Evolutionary conservation across 164 flowering plant genomes (phyloP).

Genomic region (Nymphaea thermarum): DNA sequence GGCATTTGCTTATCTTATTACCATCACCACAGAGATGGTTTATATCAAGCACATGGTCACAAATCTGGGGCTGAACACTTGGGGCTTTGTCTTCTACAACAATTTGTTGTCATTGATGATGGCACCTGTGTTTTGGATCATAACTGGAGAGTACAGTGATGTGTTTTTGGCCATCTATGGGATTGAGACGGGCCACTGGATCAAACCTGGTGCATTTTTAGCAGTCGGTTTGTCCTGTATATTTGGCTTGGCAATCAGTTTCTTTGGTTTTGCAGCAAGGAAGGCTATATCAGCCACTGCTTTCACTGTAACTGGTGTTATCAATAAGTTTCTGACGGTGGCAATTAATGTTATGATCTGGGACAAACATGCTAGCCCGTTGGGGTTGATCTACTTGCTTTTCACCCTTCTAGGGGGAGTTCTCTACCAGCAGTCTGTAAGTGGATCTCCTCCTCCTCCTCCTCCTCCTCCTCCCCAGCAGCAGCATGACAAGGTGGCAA

Average conservation of each 20-base stretch:
- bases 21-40: conserved; percentile 86
- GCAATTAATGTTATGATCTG: conserved; percentile 80
- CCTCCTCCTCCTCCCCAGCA: conserved; percentile 8
- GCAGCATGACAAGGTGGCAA: not conserved
- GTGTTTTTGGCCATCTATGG: conserved; percentile 38
- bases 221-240: conserved; percentile 74
- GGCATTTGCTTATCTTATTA: conserved; percentile 83
- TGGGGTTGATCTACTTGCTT: conserved; percentile 75
- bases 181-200: conserved; percentile 25
- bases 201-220: conserved; percentile 35
- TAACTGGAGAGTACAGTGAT: conserved; percentile 70
- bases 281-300: conserved; percentile 90
- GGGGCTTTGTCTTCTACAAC: conserved; percentile 93
- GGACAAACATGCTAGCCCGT: conserved; percentile 91
- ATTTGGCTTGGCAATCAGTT: conserved; percentile 80
- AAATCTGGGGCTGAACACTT: conserved; percentile 79
- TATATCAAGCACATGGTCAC: conserved; percentile 93
- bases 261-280: conserved; percentile 90
- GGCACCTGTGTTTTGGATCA: conserved; percentile 68
- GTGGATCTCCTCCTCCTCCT: conserved; percentile 9
- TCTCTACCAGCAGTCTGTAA: conserved; percentile 82
- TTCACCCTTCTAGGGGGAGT: conserved; percentile 73
- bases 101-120: conserved; percentile 74
- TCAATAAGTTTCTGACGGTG: conserved; percentile 87
- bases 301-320: conserved; percentile 91